phyloP scores from a whole-genome alignment of 208 protist species.

The Acanthamoeba divionensis region DNA sequence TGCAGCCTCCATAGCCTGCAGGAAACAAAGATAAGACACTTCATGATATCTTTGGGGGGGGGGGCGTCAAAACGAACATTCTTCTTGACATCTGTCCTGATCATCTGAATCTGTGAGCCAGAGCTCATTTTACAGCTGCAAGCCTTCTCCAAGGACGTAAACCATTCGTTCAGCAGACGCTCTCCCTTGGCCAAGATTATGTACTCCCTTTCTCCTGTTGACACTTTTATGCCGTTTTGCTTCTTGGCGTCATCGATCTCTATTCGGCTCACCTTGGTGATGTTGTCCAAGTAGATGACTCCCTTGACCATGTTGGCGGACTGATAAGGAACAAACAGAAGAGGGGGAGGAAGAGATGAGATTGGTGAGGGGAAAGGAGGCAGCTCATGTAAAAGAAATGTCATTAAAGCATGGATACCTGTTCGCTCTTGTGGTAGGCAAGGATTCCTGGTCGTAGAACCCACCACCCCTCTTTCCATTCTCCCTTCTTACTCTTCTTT shows the following conservation, averaged over 20 bases:
- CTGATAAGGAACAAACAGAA: neutral
- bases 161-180: neutral
- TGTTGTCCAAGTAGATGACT: neutral
- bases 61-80: too few relatives aligned
- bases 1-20: too few relatives aligned
- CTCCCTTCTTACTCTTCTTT: slow-evolving; percentile 3
- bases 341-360: neutral
- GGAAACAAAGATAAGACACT: too few relatives aligned
- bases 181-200: slow-evolving; percentile 29
- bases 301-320: neutral
- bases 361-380: neutral
- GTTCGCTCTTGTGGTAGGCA: slow-evolving; percentile 31
- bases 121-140: too few relatives aligned
- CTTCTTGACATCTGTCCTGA: too few relatives aligned
- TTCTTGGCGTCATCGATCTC: neutral
- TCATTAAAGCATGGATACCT: neutral
- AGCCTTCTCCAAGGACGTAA: neutral
- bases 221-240: neutral
- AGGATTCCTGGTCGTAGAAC: neutral
- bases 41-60: too few relatives aligned
- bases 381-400: neutral
- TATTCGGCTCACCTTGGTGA: neutral
- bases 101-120: too few relatives aligned
- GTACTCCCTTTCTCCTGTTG: neutral
- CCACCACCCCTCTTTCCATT: slow-evolving; percentile 14